These are phyloP conservation scores for Candida golubevii DNA, from an alignment of 805 yeast species.

Conservation along the genomic window DNA sequence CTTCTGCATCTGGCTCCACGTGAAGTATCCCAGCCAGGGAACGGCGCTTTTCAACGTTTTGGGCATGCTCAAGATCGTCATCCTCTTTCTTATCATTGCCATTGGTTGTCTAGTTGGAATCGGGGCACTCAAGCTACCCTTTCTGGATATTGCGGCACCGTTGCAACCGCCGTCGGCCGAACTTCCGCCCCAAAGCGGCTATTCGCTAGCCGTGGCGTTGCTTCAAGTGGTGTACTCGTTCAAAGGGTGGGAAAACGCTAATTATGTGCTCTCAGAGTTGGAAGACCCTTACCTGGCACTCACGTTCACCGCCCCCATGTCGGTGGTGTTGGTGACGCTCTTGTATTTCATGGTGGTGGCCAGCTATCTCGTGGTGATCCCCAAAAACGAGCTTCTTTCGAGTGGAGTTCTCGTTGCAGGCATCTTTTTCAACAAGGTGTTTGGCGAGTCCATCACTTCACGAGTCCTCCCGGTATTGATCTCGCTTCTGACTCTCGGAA, in stretches of 20 bases:
- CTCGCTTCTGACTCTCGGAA: slow-evolving; percentile 61
- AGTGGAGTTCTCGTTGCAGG: slow-evolving; percentile 67
- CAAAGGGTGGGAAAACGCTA: slow-evolving; percentile 70
- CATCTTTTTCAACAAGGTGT: slow-evolving; percentile 51
- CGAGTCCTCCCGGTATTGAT: slow-evolving; percentile 51
- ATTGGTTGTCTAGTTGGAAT: slow-evolving; percentile 43
- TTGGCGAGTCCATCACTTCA: slow-evolving; percentile 50
- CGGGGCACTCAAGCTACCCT: not conserved
- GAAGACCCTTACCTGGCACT: slow-evolving; percentile 53
- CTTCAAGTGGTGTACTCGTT: slow-evolving; percentile 59
- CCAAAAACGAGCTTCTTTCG: slow-evolving; percentile 41
- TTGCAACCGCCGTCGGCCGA: not conserved
- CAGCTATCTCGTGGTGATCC: slow-evolving; percentile 55
- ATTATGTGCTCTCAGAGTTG: slow-evolving; percentile 57
- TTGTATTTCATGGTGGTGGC: slow-evolving; percentile 54
- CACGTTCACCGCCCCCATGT: slow-evolving; percentile 57
- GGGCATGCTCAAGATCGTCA: slow-evolving; percentile 51
- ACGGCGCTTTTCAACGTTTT: slow-evolving; percentile 48
- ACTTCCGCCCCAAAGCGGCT: slow-evolving; percentile 36
- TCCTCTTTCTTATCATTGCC: slow-evolving; percentile 45
- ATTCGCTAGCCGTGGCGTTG: slow-evolving; percentile 52
- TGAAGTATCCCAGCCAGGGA: slow-evolving; percentile 46
- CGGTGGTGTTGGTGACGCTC: slow-evolving; percentile 48
- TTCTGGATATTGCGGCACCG: not conserved
- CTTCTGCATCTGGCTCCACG: slow-evolving; percentile 45